Conservation (phyloP, 306 rosid species). For the Cercis canadensis region DNA sequence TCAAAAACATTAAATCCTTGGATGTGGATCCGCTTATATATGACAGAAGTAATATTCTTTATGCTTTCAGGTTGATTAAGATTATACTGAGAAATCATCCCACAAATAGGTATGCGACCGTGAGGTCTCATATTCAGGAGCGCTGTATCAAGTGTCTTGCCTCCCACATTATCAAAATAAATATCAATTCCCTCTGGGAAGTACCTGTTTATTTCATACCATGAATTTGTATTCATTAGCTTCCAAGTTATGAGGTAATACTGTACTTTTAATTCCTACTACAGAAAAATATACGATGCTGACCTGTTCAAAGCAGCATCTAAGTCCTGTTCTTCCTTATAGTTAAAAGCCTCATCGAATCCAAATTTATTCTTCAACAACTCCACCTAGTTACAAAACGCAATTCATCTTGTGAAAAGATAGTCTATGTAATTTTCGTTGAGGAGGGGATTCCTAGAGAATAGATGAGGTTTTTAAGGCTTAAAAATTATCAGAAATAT, state of each 20-base stretch:
- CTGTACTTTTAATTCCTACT: too few relatives aligned
- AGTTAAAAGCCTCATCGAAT: neutral
- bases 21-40: neutral
- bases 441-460: too few relatives aligned
- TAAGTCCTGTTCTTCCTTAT: neutral
- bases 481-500: too few relatives aligned
- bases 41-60: neutral
- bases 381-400: neutral
- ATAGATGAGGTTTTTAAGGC: too few relatives aligned
- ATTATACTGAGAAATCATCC: conserved; percentile 7
- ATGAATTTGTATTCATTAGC: too few relatives aligned
- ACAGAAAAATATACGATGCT: too few relatives aligned
- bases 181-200: neutral
- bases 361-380: neutral
- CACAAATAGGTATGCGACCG: neutral
- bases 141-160: neutral
- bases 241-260: too few relatives aligned
- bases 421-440: too few relatives aligned
- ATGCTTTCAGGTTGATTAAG: neutral
- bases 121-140: neutral
- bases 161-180: neutral
- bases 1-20: neutral
- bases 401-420: too few relatives aligned
- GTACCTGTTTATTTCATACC: neutral
- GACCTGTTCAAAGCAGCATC: neutral